Conservation (phyloP, 805 yeast genomes). For the Saturnispora kantuleensis region DNA sequence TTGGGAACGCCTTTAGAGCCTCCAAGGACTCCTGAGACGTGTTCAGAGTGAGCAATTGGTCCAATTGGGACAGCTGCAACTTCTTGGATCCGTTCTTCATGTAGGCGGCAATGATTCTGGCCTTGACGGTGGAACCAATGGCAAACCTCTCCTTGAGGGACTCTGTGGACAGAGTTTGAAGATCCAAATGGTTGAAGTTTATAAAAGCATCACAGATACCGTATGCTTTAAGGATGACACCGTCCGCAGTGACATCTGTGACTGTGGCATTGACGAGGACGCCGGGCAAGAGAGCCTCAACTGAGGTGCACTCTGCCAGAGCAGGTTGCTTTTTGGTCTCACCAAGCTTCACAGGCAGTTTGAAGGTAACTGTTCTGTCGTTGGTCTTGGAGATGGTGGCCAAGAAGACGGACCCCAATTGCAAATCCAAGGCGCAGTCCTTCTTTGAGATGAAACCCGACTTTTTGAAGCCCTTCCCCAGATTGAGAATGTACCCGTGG, state of each 20-base stretch:
- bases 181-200: conserved; percentile 54
- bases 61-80: conserved; percentile 53
- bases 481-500: conserved; percentile 73
- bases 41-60: conserved; percentile 29
- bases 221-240: conserved; percentile 61
- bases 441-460: conserved; percentile 71
- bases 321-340: conserved; percentile 39
- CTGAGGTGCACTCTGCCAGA: conserved; percentile 50
- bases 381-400: conserved; percentile 43
- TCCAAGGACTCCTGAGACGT: conserved; percentile 17
- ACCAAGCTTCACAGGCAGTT: conserved; percentile 32
- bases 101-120: conserved; percentile 59
- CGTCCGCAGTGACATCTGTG: conserved; percentile 46
- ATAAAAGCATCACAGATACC: conserved; percentile 70
- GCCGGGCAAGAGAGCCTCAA: conserved; percentile 84
- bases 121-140: conserved; percentile 57
- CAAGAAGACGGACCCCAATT: conserved; percentile 62
- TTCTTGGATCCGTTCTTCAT: conserved; percentile 41
- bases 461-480: conserved; percentile 44
- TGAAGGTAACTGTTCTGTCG: conserved; percentile 51
- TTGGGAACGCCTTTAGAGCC: conserved; percentile 55
- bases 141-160: conserved; percentile 48
- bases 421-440: conserved; percentile 28
- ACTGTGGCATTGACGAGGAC: conserved; percentile 65
- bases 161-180: conserved; percentile 29